These are phyloP conservation scores for Wickerhamia fluorescens DNA, from an alignment of 805 yeast species.

Conservation along the genomic window DNA sequence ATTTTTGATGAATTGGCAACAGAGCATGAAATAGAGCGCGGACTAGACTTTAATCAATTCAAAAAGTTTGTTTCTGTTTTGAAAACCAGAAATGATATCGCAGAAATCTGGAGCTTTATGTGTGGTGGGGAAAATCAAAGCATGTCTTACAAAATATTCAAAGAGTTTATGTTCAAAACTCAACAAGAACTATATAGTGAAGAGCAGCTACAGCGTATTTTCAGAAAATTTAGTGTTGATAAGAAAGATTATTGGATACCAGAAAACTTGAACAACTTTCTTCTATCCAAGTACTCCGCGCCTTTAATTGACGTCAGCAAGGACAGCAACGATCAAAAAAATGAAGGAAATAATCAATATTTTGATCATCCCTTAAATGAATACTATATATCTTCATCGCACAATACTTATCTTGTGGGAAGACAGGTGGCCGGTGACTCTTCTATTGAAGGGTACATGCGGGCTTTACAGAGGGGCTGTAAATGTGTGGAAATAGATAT, in stretches of 20 bases:
- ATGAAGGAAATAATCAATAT: constrained; percentile 9
- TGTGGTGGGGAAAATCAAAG: constrained; percentile 11
- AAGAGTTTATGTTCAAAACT: constrained; percentile 33
- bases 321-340: too few relatives aligned
- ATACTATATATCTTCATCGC: constrained; percentile 88
- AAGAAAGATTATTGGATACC: constrained; percentile 12
- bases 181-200: constrained; percentile 41
- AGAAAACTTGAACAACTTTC: constrained; percentile 21
- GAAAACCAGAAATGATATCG: constrained; percentile 59
- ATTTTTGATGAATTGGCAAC: constrained; percentile 44
- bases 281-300: constrained; percentile 23
- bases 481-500: constrained; percentile 91
- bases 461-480: constrained; percentile 86
- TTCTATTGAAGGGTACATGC: constrained; percentile 82
- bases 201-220: constrained; percentile 20
- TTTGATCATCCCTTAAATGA: constrained; percentile 61
- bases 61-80: constrained; percentile 64
- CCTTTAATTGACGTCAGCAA: constrained; percentile 7
- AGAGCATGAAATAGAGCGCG: constrained; percentile 27
- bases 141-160: constrained; percentile 18
- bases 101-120: constrained; percentile 37
- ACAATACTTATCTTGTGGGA: constrained; percentile 86
- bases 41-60: constrained; percentile 65
- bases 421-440: constrained; percentile 83
- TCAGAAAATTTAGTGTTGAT: constrained; percentile 17